Base-by-base conservation (phyloP, 352 stramenopile genomes). In the Hyaloperonospora arabidopsidis region DNA sequence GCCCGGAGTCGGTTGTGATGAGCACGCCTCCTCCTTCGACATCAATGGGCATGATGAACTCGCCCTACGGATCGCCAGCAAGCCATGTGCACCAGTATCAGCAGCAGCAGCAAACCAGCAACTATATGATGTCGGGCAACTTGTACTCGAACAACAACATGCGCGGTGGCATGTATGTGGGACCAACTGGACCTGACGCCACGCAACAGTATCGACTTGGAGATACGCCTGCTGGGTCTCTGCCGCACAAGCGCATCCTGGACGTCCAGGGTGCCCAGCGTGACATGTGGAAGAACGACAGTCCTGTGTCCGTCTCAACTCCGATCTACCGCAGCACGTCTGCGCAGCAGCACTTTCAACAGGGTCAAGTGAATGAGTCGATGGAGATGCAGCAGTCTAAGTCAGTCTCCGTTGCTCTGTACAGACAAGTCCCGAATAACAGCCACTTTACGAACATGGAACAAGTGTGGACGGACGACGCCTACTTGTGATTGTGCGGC, bases 271-370 rank as follows among this genome's bases (percentile, higher is more conserved):
- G 70, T 18, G 66, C 63, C 12, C 72, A 79, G 52, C 72, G 72
- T 47, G 72, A 82, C 39, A 51, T 75, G 54, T 85, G 74, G 74
- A 79, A 79, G 54, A 80, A 72, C 19, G 72, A 85, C 28, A 85
- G 74, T 41, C 74, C 74, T 38, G 74, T 85, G 52, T 85, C 74
- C 7, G 74, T 85, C 19, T 71, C 70, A 47, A 69, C 74, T n/a
- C 69, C 67, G 12, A 80, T 85, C 41, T 85, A 79, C 52, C 74
- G 72, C 14, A 60, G 65, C 3, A 59, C 66, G 41, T 61, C 67
- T 22, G 25, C 49, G 2, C 49, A 66, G 47, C 53, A 68, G 50
- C 53, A 71, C n/a, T 57, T 71, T 7, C 58, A 78, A 21, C 68
- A 69, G 51, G 35, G 38, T n/a, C 52, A 63, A 52, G 54, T 52